Evolutionary conservation across 169 alveolate species (phyloP), one percentile per base, ranked within the genome.

Genomic region (Cryptosporidium parvum): DNA sequence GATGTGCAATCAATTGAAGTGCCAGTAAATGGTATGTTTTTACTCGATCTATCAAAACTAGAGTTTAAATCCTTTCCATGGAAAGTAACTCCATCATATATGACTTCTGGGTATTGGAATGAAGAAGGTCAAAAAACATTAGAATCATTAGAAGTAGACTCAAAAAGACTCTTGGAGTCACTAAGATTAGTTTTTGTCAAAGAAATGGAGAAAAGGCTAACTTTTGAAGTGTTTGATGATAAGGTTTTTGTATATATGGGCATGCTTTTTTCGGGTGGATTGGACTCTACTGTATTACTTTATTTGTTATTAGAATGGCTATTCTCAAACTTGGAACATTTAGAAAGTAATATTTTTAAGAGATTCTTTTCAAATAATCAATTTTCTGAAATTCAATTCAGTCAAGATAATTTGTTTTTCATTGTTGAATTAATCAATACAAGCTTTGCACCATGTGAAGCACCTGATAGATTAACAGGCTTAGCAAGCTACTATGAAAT

Each of bases 231-330:
- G 7, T 26, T 42, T 8, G 35, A 59, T 1, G 69, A 80, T 0
- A 65, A 29, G 9, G 39, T 48, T 23, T 80, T 62, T 62, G 37
- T 35, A 14, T 80, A 84, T 39, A 56, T 89, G 21, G 85, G 91
- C 2, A 53, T 89, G 26, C 31, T 89, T 51, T 89, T 89, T 70
- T 75, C 91, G 10, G 93, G 93, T 4, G 93, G 93, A 0, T 37
- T 89, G 29, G 93, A 89, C 37, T 84, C 91, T 16, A 80, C 91
- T 18, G 56, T 85, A 39, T 84, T 89, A 14, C 29, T 65, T 21
- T 80, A 62, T n/a, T 23, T 80, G 51, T 35, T 80, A 23, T 80
- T 80, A 62, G 89, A 80, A 42, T 62, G 80, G 75, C 9, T 80
- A n/a, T 62, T 80, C 42, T 39, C 48, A 16, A 65, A 39, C 5